Base-by-base conservation (phyloP, 257 asterid species). In the Nicotiana benthamiana region DNA sequence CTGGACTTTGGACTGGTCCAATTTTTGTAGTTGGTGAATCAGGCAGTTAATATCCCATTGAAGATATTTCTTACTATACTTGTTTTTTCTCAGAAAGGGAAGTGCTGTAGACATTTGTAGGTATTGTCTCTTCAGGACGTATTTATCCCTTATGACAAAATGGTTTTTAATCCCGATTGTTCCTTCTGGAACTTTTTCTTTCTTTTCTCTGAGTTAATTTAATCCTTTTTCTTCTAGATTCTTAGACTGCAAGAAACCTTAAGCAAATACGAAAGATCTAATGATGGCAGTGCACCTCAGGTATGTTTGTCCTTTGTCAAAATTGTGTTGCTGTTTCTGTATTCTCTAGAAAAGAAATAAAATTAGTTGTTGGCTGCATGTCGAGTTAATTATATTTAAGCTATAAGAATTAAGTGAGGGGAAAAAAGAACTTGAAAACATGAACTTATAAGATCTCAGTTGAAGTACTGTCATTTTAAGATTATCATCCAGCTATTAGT, bases 211-310 rank as follows among this genome's bases (percentile, higher is more conserved):
- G 26, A 48, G 24, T 74, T 48, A 48, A 74, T 74, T 48, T 48
- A 48, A 15, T 22, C 43, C 61, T 30, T 65, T 80, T 77, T 82
- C 63, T 80, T 89, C 83, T 82, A 95, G 99, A 96, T 96, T 89
- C 97, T 96, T 79, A 90, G 97, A 61, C 84, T 94, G 85, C 98
- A 94, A 88, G 98, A 96, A 83, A 81, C 94, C 88, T 88, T 96
- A 81, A 90, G 97, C 89, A 96, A 96, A 86, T 96, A 92, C 88
- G 95, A 90, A 90, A 90, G 96, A 85, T 83, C 96, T 63, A 88
- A 89, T 85, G 97, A 89, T 81, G 99, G 97, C 88, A 92, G 84
- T 85, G 89, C 96, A 3, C 97, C 99, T 84, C 97, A 93, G 99
- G 99, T 95, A 89, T 81, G 59, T 52, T 51, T 56, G 3, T 51